phyloP scores from a whole-genome alignment of 371 early-diverging fungal genomes.

The Mortierella polycephala region DNA sequence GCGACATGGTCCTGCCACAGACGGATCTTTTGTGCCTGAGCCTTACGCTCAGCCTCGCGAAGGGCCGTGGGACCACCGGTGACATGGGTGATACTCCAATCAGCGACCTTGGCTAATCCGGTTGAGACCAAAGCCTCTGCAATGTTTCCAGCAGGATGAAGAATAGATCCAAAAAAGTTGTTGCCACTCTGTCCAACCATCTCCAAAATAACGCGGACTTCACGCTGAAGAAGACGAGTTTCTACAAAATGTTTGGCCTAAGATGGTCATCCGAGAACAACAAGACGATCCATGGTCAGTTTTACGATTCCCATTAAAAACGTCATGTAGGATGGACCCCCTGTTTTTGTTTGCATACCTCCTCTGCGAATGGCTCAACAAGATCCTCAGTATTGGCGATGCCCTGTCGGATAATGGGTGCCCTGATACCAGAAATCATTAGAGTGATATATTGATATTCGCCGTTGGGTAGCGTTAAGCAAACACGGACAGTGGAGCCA shows the following conservation, averaged over 20 bases:
- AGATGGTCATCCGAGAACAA: background rate
- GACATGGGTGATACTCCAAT: slow-evolving; percentile 85
- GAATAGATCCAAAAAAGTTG: slow-evolving; percentile 81
- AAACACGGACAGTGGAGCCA: slow-evolving; percentile 87
- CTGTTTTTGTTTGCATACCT: slow-evolving; percentile 52
- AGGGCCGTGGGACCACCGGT: slow-evolving; percentile 80
- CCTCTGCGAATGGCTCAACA: slow-evolving; percentile 92
- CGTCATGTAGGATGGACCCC: too few species aligned
- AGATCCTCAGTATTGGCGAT: slow-evolving; percentile 75
- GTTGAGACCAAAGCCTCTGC: slow-evolving; percentile 85
- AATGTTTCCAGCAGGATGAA: slow-evolving; percentile 93
- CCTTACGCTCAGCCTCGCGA: slow-evolving; percentile 80
- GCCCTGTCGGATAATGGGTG: slow-evolving; percentile 84
- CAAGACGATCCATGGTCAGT: too few species aligned
- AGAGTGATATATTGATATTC: slow-evolving; percentile 80
- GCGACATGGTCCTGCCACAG: slow-evolving; percentile 82
- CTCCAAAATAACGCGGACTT: slow-evolving; percentile 88
- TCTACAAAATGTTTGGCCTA: slow-evolving; percentile 91
- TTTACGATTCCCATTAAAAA: too few species aligned
- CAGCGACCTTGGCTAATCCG: slow-evolving; percentile 90
- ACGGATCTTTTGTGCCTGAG: slow-evolving; percentile 63
- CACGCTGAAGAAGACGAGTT: slow-evolving; percentile 88
- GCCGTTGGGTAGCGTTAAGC: slow-evolving; percentile 70
- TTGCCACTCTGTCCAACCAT: slow-evolving; percentile 68
- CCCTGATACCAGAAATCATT: slow-evolving; percentile 88